Percentiles rank a stretch among this genome's conserved stretches.
Evolutionary conservation across 2,329 filamentous ascomycete genomes (phyloP).

Genomic region (Aspergillus niger): DNA sequence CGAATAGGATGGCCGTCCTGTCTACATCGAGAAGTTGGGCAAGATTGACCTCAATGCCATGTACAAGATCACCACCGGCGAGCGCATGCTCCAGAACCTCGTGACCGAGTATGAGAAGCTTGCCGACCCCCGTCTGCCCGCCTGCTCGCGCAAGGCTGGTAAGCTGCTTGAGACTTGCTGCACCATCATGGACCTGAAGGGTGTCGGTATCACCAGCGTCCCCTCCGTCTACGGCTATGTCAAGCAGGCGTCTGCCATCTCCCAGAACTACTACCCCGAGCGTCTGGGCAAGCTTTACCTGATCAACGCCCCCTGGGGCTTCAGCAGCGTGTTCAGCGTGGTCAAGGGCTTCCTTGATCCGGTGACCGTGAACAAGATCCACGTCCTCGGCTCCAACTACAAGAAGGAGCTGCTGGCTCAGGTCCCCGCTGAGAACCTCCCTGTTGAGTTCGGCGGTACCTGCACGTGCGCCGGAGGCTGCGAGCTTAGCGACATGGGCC

Average conservation of each 20-base stretch:
- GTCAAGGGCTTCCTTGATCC: slow-evolving; percentile 96
- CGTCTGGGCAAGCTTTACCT: slow-evolving; percentile 93
- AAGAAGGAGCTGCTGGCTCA: slow-evolving; percentile 81
- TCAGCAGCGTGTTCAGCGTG: slow-evolving; percentile 79
- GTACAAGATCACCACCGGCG: slow-evolving; percentile 87
- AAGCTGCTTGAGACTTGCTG: slow-evolving; percentile 95
- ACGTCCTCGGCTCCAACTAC: slow-evolving; percentile 80
- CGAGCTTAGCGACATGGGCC: slow-evolving; percentile 81
- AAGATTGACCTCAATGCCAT: slow-evolving; percentile 87
- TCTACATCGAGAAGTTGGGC: slow-evolving; percentile 96
- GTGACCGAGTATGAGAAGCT: slow-evolving; percentile 98
- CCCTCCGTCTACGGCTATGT: slow-evolving; percentile 87
- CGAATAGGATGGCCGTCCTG: slow-evolving; percentile 82
- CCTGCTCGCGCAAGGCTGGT: slow-evolving; percentile 89
- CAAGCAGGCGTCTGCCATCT: slow-evolving; percentile 79
- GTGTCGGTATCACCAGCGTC: slow-evolving; percentile 80
- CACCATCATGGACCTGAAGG: slow-evolving; percentile 97
- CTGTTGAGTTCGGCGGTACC: slow-evolving; percentile 77
- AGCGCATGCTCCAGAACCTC: slow-evolving; percentile 95
- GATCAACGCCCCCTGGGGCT: slow-evolving; percentile 98
- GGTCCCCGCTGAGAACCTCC: slow-evolving; percentile 86
- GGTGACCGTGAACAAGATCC: slow-evolving; percentile 94
- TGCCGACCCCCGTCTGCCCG: slow-evolving; percentile 86
- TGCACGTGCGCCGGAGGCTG: slow-evolving; percentile 85
- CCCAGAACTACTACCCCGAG: slow-evolving; percentile 99